Base-by-base conservation (phyloP, 2,329 filamentous ascomycete species). In the Aspergillus uvarum region DNA sequence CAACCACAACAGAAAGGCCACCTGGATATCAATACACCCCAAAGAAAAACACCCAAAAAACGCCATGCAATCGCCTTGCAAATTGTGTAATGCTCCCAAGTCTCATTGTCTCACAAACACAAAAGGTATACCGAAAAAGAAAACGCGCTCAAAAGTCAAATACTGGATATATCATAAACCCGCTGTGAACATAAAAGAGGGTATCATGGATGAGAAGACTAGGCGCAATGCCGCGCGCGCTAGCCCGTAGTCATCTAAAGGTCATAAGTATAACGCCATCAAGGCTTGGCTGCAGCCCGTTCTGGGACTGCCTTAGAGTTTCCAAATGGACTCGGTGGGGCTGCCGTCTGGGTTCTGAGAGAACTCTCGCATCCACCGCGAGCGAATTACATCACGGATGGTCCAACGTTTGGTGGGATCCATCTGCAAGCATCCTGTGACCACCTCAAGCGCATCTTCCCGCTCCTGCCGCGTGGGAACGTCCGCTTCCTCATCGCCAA, bases 341-440 rank as follows among this genome's bases (percentile, higher is more conserved):
- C 62, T 63, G 10, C 76, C 74, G 53, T 74, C 70, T 8, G 64
- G 47, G 51, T 60, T 65, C 47, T 78, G 70, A 35, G 69, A 65
- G 51, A 76, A 73, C 12, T 76, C 78, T 26, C 76, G 72, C 31
- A 89, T 78, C 85, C 86, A 89, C 14, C 75, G 67, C 64, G 81
- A 83, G 22, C 78, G 77, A 42, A 89, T 69, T 21, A 86, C 79
- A 47, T 86, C 80, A 38, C 78, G 77, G 54, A 89, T 81, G 35
- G 79, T 82, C 83, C 83, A 87, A 47, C 87, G 80, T 54, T 77
- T 74, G 47, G 82, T 75, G 32, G 79, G 72, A 56, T 87, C 80
- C 76, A 84, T 80, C 35, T 85, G 79, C 24, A 89, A 75, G 67
- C 87, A 89, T 4, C 85, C 84, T 48, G 78, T 76, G 16, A 89